Base-by-base conservation (phyloP, 495 filamentous ascomycete species). In the Chaetomidium leptoderma region DNA sequence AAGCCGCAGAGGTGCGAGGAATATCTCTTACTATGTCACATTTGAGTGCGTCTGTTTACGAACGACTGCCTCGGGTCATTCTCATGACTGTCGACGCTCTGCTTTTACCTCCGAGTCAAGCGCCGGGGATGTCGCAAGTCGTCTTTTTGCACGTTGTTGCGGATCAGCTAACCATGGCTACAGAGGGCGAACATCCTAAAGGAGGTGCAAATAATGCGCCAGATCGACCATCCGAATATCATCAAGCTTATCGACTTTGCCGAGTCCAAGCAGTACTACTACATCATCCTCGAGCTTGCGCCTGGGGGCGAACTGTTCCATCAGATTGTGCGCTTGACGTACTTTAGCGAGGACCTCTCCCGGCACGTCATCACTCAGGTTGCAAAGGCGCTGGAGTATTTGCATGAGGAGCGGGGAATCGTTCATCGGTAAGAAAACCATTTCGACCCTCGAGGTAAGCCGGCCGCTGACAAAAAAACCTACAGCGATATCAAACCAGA, bases 181-280 rank as follows among this genome's bases (percentile, higher is more conserved):
- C 55, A 98, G 93, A 81, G 93, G 76, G 88, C 91, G 55, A 98
- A 97, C 63, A 97, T 98, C 57, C 77, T 97, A 46, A 98, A 98
- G 71, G 93, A 98, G 70, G 95, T 98, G 13, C 91, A 96, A 70
- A 97, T 98, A 69, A 98, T 98, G 93, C 89, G 90, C 42, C 86
- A 91, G 65, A 78, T 97, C 47, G 91, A 97, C 61, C 95, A 98
- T 63, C 91, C 91, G 21, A 97, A 97, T 66, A 90, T 98, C 64
- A 83, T 95, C 74, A 91, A 89, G 64, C 81, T 98, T 21, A 81
- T 97, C 62, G 88, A 95, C 64, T 98, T 98, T 66, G 88, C 88
- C 53, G 93, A 98, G 73, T 95, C 91, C 8, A 81, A 78, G 36
- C 91, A 97, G 73, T 96, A 96, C 66, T 98, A 98, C 68, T 98